Percentiles rank a stretch among this genome's conserved stretches.
Evolutionary conservation across 176 grass and related monocot species (phyloP).

Genomic region (Tillandsia fasciculata): DNA sequence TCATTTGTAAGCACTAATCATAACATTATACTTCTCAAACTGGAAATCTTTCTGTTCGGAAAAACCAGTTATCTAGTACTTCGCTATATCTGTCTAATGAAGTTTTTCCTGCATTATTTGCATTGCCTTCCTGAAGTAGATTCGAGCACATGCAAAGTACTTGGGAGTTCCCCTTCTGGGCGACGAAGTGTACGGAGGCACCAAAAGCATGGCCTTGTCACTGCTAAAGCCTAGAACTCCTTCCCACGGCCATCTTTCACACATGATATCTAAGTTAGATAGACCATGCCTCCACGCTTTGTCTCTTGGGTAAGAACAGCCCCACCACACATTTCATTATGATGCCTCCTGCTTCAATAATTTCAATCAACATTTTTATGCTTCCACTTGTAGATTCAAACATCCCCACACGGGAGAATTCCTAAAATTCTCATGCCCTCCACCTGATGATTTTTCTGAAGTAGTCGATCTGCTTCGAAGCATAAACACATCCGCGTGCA

Average conservation of each 20-base stretch:
- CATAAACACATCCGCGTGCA: slow-evolving; percentile 11
- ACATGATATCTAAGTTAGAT: slow-evolving; percentile 53
- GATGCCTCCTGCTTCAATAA: background rate
- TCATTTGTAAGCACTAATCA: slow-evolving; percentile 4
- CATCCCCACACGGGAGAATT: slow-evolving; percentile 65
- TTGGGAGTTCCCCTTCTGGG: slow-evolving; percentile 72
- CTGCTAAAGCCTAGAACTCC: slow-evolving; percentile 51
- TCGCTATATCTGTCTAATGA: background rate
- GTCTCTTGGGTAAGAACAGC: slow-evolving; percentile 59
- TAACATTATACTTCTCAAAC: background rate
- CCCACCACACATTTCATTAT: background rate
- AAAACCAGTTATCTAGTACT: background rate
- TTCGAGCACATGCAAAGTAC: slow-evolving; percentile 78
- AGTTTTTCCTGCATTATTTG: background rate
- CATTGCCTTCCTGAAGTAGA: slow-evolving; percentile 26
- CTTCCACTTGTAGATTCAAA: slow-evolving; percentile 49
- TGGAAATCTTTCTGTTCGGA: no score
- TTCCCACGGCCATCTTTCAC: slow-evolving; percentile 36
- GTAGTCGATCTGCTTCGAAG: slow-evolving; percentile 34
- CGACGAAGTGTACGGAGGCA: slow-evolving; percentile 88
- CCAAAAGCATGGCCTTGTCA: slow-evolving; percentile 61
- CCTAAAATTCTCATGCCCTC: slow-evolving; percentile 58
- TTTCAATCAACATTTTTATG: background rate
- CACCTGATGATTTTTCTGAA: slow-evolving; percentile 62
- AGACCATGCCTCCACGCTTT: slow-evolving; percentile 85